phyloP scores from a whole-genome alignment of 2,329 filamentous ascomycete species.

The Xylaria sp. region DNA sequence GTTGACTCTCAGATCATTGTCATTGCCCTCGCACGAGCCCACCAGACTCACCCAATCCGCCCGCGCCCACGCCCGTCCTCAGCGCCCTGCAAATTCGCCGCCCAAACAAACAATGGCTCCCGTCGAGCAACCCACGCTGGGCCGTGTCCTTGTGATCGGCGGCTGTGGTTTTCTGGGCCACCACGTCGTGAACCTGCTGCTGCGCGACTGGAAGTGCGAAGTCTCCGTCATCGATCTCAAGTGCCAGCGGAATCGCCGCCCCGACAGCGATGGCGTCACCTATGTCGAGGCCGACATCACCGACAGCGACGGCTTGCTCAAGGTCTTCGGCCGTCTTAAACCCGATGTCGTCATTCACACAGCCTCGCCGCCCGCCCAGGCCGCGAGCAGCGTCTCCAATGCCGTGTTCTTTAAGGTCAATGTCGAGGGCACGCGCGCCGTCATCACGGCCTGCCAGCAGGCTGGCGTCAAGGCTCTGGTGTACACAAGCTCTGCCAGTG shows the following conservation, averaged over 20 bases:
- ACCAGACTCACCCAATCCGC: neutral
- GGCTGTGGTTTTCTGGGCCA: slow-evolving; percentile 81
- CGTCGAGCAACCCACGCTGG: slow-evolving; percentile 44
- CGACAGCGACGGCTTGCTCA: slow-evolving; percentile 53
- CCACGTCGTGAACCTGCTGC: slow-evolving; percentile 70
- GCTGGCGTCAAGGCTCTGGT: slow-evolving; percentile 75
- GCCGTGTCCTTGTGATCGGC: slow-evolving; percentile 71
- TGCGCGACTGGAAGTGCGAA: slow-evolving; percentile 53
- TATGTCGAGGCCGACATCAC: slow-evolving; percentile 80
- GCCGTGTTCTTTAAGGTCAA: slow-evolving; percentile 75
- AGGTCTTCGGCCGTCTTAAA: slow-evolving; percentile 58
- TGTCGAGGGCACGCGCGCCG: slow-evolving; percentile 73
- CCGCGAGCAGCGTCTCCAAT: slow-evolving; percentile 48
- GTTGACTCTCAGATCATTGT: neutral
- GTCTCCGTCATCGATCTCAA: slow-evolving; percentile 69
- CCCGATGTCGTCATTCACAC: slow-evolving; percentile 90
- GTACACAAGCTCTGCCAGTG: slow-evolving; percentile 84
- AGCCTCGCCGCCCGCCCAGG: slow-evolving; percentile 62
- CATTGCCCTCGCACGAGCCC: neutral
- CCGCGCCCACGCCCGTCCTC: neutral
- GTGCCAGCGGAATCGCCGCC: slow-evolving; percentile 63
- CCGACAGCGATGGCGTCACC: slow-evolving; percentile 48
- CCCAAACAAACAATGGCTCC: slow-evolving; percentile 20
- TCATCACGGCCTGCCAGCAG: slow-evolving; percentile 67
- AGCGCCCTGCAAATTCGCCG: neutral